Percentiles rank a stretch among this genome's conserved stretches.
These are phyloP conservation scores for Aechmea fasciata DNA, from an alignment of 176 grass and related monocot genomes.

Conservation along the genomic window DNA sequence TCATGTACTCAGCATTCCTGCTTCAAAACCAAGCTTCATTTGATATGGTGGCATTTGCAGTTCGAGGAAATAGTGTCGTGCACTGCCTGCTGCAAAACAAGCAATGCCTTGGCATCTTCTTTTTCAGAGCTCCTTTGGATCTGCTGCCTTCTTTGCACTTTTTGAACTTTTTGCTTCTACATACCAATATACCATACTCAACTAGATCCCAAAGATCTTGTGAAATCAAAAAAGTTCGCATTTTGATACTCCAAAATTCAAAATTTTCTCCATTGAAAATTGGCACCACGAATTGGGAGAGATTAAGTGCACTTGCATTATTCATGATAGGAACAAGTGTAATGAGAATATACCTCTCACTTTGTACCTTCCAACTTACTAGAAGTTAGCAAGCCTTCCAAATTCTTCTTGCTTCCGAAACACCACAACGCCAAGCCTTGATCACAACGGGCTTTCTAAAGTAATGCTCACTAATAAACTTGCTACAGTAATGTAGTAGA, in stretches of 20 bases:
- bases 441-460: too few relatives aligned
- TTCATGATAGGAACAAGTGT: too few relatives aligned
- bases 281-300: neutral
- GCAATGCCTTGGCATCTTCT: neutral
- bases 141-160: neutral
- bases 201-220: neutral
- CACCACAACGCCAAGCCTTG: too few relatives aligned
- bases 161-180: too few relatives aligned
- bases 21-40: neutral
- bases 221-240: neutral
- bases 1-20: too few relatives aligned
- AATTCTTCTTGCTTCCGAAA: too few relatives aligned
- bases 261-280: neutral
- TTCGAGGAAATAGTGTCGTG: neutral
- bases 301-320: neutral
- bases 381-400: too few relatives aligned
- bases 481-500: too few relatives aligned
- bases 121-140: neutral
- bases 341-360: too few relatives aligned
- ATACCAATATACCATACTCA: neutral
- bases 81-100: neutral
- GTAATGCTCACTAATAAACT: too few relatives aligned
- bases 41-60: neutral
- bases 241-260: neutral
- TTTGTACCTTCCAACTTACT: too few relatives aligned